Conservation (phyloP, 2,329 filamentous ascomycete species). For the Curvularia spicifera region DNA sequence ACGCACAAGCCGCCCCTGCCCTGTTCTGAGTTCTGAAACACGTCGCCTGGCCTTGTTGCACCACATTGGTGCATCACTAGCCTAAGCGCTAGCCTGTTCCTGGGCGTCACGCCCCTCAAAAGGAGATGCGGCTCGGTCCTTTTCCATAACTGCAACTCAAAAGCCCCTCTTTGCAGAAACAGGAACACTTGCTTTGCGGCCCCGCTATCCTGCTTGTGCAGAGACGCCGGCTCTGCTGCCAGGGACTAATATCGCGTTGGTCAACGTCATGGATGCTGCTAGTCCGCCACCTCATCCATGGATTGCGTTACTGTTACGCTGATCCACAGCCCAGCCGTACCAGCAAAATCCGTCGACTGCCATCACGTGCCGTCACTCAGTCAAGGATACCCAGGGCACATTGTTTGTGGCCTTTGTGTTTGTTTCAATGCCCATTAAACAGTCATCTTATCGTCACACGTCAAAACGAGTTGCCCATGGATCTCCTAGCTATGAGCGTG, state of each 20-base stretch:
- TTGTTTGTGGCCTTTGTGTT: background rate
- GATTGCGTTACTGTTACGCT: background rate
- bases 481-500: background rate
- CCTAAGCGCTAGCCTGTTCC: conserved; percentile 25
- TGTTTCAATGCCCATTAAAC: background rate
- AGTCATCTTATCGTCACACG: background rate
- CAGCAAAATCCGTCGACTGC: background rate
- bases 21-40: conserved; percentile 24
- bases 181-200: background rate
- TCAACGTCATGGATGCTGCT: conserved; percentile 12
- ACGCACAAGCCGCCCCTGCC: conserved; percentile 17
- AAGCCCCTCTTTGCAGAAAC: background rate
- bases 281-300: background rate
- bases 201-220: conserved; percentile 1
- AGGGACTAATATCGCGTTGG: conserved; percentile 9
- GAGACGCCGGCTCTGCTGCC: conserved; percentile 7
- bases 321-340: background rate
- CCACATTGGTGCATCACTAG: conserved; percentile 11
- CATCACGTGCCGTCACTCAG: background rate
- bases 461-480: background rate
- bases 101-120: conserved; percentile 15
- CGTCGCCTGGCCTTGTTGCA: conserved; percentile 7
- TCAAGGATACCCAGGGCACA: background rate
- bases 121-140: conserved; percentile 27
- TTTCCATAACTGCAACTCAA: conserved; percentile 8